Conservation (phyloP, 176 grass and related monocot species). For the Eragrostis curvula region DNA sequence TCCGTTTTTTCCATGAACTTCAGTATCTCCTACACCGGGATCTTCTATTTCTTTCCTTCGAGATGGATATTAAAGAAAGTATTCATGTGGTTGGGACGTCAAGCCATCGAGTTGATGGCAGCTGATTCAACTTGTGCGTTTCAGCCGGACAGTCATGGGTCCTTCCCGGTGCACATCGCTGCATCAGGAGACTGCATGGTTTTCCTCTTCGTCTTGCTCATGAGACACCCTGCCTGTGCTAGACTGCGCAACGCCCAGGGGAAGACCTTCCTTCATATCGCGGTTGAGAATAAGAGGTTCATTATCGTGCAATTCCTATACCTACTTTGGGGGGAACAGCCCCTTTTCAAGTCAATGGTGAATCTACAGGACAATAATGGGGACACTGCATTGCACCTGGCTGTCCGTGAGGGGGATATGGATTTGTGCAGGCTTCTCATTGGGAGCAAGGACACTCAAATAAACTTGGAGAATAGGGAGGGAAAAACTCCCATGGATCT, state of each 20-base stretch:
- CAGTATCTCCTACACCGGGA: too few relatives aligned
- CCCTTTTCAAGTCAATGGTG: neutral
- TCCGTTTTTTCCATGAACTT: too few relatives aligned
- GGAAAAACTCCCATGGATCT: conserved; percentile 36
- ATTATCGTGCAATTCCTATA: neutral
- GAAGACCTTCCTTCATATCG: conserved; percentile 57
- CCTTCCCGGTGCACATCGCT: conserved; percentile 51
- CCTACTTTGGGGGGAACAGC: neutral
- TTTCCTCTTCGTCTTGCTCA: neutral
- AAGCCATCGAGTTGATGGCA: neutral
- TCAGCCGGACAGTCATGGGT: conserved; percentile 2
- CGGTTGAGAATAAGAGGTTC: neutral
- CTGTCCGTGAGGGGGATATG: neutral
- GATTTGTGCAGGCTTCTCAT: conserved; percentile 13
- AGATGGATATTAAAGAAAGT: neutral
- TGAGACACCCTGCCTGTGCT: conserved; percentile 25
- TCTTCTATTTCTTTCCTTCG: neutral
- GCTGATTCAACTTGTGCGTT: neutral
- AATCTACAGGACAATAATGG: conserved; percentile 52
- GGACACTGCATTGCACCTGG: conserved; percentile 48
- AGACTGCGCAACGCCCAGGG: conserved; percentile 32
- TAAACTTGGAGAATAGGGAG: conserved; percentile 18
- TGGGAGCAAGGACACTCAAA: neutral
- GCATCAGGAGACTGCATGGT: neutral
- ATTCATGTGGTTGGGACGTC: neutral